Base-by-base conservation (phyloP, 2,329 filamentous ascomycete genomes). In the Byssochlamys sp. region DNA sequence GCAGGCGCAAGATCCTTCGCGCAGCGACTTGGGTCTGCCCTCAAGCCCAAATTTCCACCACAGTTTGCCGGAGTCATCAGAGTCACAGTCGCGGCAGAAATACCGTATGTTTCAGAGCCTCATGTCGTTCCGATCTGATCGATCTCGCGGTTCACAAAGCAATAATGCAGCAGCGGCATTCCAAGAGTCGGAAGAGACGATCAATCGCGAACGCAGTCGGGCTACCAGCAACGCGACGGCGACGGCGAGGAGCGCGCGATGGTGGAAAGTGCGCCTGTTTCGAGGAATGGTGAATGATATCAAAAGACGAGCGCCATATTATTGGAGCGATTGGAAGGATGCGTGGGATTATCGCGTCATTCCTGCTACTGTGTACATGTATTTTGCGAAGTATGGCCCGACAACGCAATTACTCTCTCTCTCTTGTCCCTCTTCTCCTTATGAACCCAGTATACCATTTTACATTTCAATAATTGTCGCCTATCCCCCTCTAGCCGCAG, bases 311-410 rank as follows among this genome's bases (percentile, higher is more conserved):
- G 81, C 81, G 6, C 90, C 90, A 0, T 95, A 81, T 69, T 95
- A 94, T 69, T 78, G 76, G 74, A 91, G 87, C 72, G 90, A 95
- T 72, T 95, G 88, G 88, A 78, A 71, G 19, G 90, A 95, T 76
- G 90, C 90, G 1, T 94, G 89, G 89, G 88, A 95, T 69, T 95
- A 95, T 76, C 84, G 90, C 56, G 89, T 95, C 49, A 81, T 95
- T 45, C 90, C 90, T 1, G 89, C 89, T 14, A 95, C 90, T 9
- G 78, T 95, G 29, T 95, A 95, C 74, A 95, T 95, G 89, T 95
- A 94, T 77, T 95, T 95, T 80, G 90, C 90, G 61, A 95, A 95
- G 89, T 92, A 80, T 68, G 80, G 67, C 53, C 52, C 61, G 51
- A 24, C 19, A 54, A 5, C 10, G 12, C 50, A 49, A 25, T 10